Evolutionary conservation across 805 yeast genomes (phyloP).

Genomic region (Myxozyma monticola): DNA sequence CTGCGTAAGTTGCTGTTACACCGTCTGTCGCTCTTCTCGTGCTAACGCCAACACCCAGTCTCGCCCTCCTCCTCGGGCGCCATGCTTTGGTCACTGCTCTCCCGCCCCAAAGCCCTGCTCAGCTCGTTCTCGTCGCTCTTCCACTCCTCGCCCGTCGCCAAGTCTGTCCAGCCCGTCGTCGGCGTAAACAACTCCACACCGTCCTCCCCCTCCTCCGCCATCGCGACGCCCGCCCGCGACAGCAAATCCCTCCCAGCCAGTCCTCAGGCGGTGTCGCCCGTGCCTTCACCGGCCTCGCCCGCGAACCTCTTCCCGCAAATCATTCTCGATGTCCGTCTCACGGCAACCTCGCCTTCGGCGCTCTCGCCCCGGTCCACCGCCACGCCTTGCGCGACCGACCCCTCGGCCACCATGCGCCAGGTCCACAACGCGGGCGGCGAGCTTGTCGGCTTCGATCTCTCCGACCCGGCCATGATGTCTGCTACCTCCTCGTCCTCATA

Average conservation of each 20-base stretch:
- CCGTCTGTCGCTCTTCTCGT: not conserved
- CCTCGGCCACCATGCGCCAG: conserved; percentile 17
- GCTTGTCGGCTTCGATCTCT: conserved; percentile 27
- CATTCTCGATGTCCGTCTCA: conserved; percentile 22
- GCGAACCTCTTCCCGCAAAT: conserved; percentile 25
- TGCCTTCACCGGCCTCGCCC: conserved; percentile 1
- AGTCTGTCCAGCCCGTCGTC: not conserved
- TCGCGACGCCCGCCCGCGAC: not conserved
- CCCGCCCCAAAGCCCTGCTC: conserved; percentile 2
- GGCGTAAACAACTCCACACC: too few relatives aligned
- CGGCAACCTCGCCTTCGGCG: conserved; percentile 13
- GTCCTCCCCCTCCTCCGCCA: not conserved
- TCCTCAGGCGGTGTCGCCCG: not conserved
- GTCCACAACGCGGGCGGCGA: conserved; percentile 30
- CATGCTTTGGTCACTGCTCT: conserved; percentile 3
- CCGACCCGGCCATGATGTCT: conserved; percentile 18
- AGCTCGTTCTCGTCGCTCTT: conserved; percentile 2
- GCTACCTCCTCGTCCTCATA: conserved; percentile 9
- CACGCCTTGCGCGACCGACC: conserved; percentile 29
- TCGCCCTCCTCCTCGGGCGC: conserved; percentile 10
- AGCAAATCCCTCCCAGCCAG: too few relatives aligned
- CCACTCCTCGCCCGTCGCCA: not conserved
- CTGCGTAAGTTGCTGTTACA: not conserved
- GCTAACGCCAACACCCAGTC: too few relatives aligned
- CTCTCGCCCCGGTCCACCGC: not conserved